Percentiles rank a stretch among this genome's conserved stretches.
phyloP scores from a whole-genome alignment of 805 yeast genomes.

The Yamadazyma scolyti region DNA sequence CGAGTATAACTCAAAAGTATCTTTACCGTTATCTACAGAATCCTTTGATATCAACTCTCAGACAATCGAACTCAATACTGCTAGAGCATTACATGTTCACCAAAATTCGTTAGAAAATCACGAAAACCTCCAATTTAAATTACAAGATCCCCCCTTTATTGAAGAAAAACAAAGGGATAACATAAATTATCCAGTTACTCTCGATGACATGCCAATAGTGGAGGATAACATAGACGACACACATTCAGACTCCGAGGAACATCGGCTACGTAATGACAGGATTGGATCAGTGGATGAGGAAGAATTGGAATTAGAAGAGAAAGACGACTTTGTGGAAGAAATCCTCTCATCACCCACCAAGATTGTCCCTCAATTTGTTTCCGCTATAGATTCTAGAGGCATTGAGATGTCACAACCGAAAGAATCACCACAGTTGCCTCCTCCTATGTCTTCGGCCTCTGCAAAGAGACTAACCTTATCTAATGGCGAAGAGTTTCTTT shows the following conservation, averaged over 20 bases:
- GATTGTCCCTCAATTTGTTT: background rate
- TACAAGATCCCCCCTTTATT: slow-evolving; percentile 13
- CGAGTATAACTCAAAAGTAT: slow-evolving; percentile 6
- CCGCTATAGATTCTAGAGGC: too few relatives aligned
- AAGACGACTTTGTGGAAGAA: slow-evolving; percentile 2
- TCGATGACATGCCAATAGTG: slow-evolving; percentile 3
- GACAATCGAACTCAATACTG: slow-evolving; percentile 11
- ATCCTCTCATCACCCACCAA: slow-evolving; percentile 2
- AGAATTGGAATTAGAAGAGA: slow-evolving; percentile 1
- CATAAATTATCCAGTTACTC: background rate
- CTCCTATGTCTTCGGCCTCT: slow-evolving; percentile 24
- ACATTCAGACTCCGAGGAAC: too few relatives aligned
- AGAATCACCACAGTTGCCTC: slow-evolving; percentile 37
- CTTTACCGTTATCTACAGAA: slow-evolving; percentile 13
- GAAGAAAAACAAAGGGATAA: slow-evolving; percentile 8
- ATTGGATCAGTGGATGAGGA: slow-evolving; percentile 1
- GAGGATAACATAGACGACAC: slow-evolving; percentile 7
- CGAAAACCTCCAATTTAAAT: slow-evolving; percentile 9
- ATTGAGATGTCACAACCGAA: too few relatives aligned
- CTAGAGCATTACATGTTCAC: slow-evolving; percentile 7
- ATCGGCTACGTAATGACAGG: background rate
- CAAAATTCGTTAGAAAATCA: slow-evolving; percentile 6
- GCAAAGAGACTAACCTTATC: slow-evolving; percentile 24
- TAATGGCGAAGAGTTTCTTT: slow-evolving; percentile 29
- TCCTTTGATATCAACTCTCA: slow-evolving; percentile 14